A percentile compares a stretch with the other conserved stretches of the same genome.
phyloP scores from a whole-genome alignment of 2,329 filamentous ascomycete species.

The Xylaria sp. region DNA sequence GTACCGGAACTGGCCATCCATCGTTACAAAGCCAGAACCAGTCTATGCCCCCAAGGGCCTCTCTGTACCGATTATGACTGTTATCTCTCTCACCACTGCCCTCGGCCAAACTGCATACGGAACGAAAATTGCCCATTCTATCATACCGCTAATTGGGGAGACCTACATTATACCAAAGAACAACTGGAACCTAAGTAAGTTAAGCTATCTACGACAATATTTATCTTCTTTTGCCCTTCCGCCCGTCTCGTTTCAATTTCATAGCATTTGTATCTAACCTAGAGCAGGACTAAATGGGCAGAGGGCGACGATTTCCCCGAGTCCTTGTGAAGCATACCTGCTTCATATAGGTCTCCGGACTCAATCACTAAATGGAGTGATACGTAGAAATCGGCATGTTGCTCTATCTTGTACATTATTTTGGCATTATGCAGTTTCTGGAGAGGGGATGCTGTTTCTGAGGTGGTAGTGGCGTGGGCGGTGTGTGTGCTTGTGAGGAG shows the following conservation, averaged over 20 bases:
- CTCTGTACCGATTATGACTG: slow-evolving; percentile 51
- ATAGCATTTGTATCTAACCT: slow-evolving; percentile 31
- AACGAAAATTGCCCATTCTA: slow-evolving; percentile 47
- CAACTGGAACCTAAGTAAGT: slow-evolving; percentile 48
- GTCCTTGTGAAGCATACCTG: slow-evolving; percentile 58
- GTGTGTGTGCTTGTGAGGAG: background rate
- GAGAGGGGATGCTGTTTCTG: background rate
- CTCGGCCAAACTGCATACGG: slow-evolving; percentile 45
- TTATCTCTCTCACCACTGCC: slow-evolving; percentile 52
- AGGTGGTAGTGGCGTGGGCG: background rate
- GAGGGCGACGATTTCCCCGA: slow-evolving; percentile 59
- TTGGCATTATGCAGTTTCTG: background rate
- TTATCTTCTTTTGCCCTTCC: background rate
- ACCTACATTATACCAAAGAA: slow-evolving; percentile 49
- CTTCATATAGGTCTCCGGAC: slow-evolving; percentile 8
- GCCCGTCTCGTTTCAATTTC: background rate
- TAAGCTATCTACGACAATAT: background rate
- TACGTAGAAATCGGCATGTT: slow-evolving; percentile 1
- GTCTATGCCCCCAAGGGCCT: slow-evolving; percentile 49
- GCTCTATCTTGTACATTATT: slow-evolving; percentile 16
- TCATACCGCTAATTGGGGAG: slow-evolving; percentile 47
- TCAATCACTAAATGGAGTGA: background rate
- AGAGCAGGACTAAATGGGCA: slow-evolving; percentile 46
- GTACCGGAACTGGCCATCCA: slow-evolving; percentile 50
- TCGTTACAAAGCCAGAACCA: slow-evolving; percentile 52